Base-by-base conservation (phyloP, 176 grass and related monocot genomes). In the Oryza nivara region DNA sequence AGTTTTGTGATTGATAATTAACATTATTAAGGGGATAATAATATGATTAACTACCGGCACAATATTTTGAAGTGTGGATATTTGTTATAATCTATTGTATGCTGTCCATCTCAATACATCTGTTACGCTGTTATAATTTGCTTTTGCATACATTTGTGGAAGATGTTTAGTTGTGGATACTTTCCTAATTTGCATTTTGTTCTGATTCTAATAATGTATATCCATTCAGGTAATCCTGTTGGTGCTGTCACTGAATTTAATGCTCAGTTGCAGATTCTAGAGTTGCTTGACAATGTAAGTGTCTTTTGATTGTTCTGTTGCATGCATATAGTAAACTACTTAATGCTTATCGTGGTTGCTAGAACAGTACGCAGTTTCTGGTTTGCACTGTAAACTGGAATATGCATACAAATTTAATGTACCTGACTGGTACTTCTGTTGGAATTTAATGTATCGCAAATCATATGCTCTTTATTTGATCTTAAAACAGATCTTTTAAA, bases 241-340 rank as follows among this genome's bases (percentile, higher is more conserved):
- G 80, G 66, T 46, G 88, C 87, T 78, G 72, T 88, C 65, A 80
- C 72, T 78, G 96, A 99, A 91, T 99, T 96, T 81, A 91, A 94
- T 66, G 91, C 96, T 83, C 96, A 99, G 23, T 72, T 99, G 75
- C 96, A 99, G 75, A 99, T 96, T 83, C 88, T 99, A 25, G 96
- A 99, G 72, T 85, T 99, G 84, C 91, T 98, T 30, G 96, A 99
- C 79, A 99, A 99, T 92, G 96, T 99, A 89, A 91, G 89, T 49
- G 38, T 75, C 36, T 7, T 8, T 76, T 87, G 68, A 30, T 82
- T 48, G n/a, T 70, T 67, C 43, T 69, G 46, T 65, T 45, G 36
- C 76, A 78, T 78, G 64, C 65, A 77, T 84, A 60, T 30, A 22
- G 67, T 17, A 78, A 72, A 67, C 46, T 35, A 73, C 1, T 79